Evolutionary conservation across 2,329 filamentous ascomycete genomes (phyloP), one percentile per base, ranked within the genome.

Genomic region (Furcasterigmium sp.): DNA sequence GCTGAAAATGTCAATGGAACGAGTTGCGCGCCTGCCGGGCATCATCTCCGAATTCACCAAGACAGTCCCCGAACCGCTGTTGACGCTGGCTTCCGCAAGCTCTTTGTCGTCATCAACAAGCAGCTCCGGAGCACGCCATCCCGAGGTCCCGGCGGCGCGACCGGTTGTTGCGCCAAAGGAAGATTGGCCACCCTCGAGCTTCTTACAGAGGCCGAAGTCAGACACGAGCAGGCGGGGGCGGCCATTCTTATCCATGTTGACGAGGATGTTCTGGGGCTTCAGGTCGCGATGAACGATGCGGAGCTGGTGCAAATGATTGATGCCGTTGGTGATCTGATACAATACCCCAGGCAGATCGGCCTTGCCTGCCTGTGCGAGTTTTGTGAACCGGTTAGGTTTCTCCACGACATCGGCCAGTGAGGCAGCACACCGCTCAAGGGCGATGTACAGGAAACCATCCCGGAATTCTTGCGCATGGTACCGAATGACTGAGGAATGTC

Each of bases 161-260:
- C 90, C 90, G 0, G 91, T 97, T 3, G 91, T 96, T 8, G 93
- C 91, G 32, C 91, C 86, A 59, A 97, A 91, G 0, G 91, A 97
- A 44, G 90, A 95, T 59, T 95, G 90, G 7, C 91, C 90, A 43
- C 89, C 89, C 51, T 96, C 93, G 14, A 98, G 71, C 58, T 96
- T 97, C 73, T 97, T 98, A 63, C 93, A 97, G 1, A 98, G 78
- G 6, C 93, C 93, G 65, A 98, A 98, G 62, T 98, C 93, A 0
- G 93, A 97, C 28, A 98, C 95, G 5, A 98, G 79, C 29, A 98
- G 75, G n/a, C 91, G 84, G 19, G 90, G 84, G 28, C 75, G 79
- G 34, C 80, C 79, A 46, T 82, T 76, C 53, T 84, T 82, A 52
- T 76, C 82, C 69, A 84, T 82, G 26, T 82, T 79, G 46, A 97